These are phyloP conservation scores for Arctostaphylos glauca DNA, from an alignment of 148 eudicot species.

Conservation along the genomic window DNA sequence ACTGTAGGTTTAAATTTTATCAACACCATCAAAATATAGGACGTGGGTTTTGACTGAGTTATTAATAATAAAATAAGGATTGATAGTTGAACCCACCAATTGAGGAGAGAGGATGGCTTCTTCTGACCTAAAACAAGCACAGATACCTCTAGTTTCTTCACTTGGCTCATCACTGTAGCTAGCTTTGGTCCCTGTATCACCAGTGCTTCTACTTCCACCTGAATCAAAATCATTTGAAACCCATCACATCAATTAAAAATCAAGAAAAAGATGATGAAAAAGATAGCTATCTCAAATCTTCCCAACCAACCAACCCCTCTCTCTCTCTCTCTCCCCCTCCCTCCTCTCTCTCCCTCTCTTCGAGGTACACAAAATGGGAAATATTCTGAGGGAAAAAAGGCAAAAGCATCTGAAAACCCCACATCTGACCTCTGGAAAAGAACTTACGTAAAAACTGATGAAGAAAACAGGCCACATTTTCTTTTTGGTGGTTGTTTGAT, in stretches of 20 bases:
- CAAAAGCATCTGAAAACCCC: background rate
- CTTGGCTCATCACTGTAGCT: slow-evolving; percentile 55
- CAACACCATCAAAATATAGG: background rate
- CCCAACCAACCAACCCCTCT: background rate
- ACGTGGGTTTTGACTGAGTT: background rate
- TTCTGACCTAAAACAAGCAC: slow-evolving; percentile 36
- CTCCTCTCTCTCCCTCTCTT: too few species aligned
- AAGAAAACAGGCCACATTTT: background rate
- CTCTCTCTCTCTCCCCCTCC: too few species aligned
- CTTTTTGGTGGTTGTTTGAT: background rate
- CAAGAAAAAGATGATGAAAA: too few species aligned
- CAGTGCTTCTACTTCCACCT: slow-evolving; percentile 62
- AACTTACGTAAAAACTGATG: background rate
- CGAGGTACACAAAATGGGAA: background rate
- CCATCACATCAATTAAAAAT: too few species aligned
- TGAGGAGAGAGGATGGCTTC: slow-evolving; percentile 19
- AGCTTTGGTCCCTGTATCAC: slow-evolving; percentile 55
- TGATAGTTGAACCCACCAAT: background rate
- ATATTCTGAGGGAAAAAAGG: background rate
- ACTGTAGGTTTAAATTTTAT: slow-evolving; percentile 29
- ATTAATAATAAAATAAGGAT: background rate
- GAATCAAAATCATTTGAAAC: background rate
- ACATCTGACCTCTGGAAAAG: slow-evolving; percentile 4
- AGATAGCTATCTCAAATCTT: background rate
- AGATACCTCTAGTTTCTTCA: slow-evolving; percentile 60